These are phyloP conservation scores for Iris pallida DNA, from an alignment of 116 monocot genomes.

Conservation along the genomic window DNA sequence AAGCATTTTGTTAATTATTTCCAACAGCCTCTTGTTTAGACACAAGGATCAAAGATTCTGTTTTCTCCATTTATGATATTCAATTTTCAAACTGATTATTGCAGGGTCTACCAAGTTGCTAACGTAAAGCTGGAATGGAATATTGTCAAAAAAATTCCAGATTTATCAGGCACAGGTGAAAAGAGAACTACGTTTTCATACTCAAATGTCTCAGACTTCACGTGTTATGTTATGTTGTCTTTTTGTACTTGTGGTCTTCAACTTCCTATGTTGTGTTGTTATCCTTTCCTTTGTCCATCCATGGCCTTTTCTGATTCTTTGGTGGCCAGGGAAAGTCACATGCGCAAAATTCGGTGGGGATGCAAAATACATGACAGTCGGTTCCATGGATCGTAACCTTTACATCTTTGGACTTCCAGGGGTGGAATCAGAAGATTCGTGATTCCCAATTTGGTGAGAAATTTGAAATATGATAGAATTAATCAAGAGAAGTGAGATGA, in stretches of 20 bases:
- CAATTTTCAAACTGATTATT: background rate
- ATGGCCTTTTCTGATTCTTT: background rate
- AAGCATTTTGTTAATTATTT: too few species aligned
- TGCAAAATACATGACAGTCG: slow-evolving; percentile 79
- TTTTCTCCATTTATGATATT: too few species aligned
- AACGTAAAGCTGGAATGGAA: slow-evolving; percentile 94
- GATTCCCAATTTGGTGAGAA: background rate
- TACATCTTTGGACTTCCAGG: slow-evolving; percentile 73
- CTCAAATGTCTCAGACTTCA: background rate
- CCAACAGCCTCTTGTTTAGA: too few species aligned
- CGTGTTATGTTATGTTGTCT: too few species aligned
- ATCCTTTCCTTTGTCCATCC: too few species aligned
- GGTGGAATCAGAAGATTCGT: slow-evolving; percentile 34
- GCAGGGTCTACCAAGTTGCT: slow-evolving; percentile 84
- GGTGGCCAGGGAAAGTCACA: slow-evolving; percentile 64
- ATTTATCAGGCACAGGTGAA: slow-evolving; percentile 90
- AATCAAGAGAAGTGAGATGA: too few species aligned
- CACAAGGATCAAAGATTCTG: too few species aligned
- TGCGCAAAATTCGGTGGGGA: slow-evolving; percentile 76
- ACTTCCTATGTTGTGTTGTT: too few species aligned
- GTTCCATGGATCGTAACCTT: slow-evolving; percentile 90
- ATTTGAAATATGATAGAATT: background rate
- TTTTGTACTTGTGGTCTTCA: too few species aligned
- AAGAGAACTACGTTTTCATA: too few species aligned
- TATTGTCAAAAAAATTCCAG: slow-evolving; percentile 74